phyloP scores from a whole-genome alignment of 2,329 filamentous ascomycete species.

The Epichloe uncinata region DNA sequence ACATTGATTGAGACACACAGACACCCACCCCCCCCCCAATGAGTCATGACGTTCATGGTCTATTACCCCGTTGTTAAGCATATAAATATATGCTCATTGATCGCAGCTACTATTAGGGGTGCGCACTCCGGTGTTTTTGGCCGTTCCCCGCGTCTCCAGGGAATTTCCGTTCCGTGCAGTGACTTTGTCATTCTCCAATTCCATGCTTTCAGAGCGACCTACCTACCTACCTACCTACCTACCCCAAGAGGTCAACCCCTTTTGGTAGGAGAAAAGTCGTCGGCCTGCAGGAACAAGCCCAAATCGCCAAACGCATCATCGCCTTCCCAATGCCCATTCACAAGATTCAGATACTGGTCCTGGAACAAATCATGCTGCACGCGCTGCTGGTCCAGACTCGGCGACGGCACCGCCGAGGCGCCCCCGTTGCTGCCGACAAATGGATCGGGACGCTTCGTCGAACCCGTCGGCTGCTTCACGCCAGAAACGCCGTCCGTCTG shows the following conservation, averaged over 20 bases:
- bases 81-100: no score
- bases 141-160: no score
- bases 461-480: not conserved
- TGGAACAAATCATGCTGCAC: slow-evolving; percentile 17
- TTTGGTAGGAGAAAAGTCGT: slow-evolving; percentile 19
- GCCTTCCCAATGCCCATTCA: slow-evolving; percentile 23
- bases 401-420: not conserved
- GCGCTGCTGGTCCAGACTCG: slow-evolving; percentile 7
- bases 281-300: slow-evolving; percentile 19
- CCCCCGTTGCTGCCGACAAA: slow-evolving; percentile 1
- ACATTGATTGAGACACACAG: not conserved
- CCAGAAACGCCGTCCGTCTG: slow-evolving; percentile 4
- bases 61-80: not conserved
- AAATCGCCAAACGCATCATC: slow-evolving; percentile 22
- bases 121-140: no score
- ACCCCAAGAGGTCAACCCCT: slow-evolving; percentile 16
- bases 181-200: no score
- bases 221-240: slow-evolving; percentile 5
- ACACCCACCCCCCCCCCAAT: not conserved
- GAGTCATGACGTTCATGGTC: not conserved
- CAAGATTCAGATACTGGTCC: slow-evolving; percentile 23
- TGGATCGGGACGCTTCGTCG: slow-evolving; percentile 2
- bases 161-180: no score
- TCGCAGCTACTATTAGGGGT: no score
- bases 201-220: slow-evolving; percentile 11